A percentile compares a stretch with the other conserved stretches of the same genome.
Conservation (phyloP, 2,329 filamentous ascomycete genomes). For the Colletotrichum theobromicola region DNA sequence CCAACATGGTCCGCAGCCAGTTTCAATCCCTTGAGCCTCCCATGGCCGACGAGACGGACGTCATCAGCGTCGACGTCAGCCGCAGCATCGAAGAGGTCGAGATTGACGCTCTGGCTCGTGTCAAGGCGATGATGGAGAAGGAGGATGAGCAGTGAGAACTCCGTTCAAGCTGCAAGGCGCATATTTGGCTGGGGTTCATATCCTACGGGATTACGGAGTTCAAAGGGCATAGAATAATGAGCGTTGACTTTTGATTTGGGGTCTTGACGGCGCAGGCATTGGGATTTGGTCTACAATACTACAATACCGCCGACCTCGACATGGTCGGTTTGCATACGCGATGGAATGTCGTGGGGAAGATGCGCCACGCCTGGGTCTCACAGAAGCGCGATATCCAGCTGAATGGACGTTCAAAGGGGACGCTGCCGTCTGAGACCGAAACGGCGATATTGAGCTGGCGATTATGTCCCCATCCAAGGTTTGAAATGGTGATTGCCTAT, state of each 20-base stretch:
- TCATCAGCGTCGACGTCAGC: slow-evolving; percentile 74
- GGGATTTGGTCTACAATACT: slow-evolving; percentile 9
- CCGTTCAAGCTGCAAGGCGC: background rate
- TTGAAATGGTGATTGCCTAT: background rate
- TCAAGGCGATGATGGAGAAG: slow-evolving; percentile 57
- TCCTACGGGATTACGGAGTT: slow-evolving; percentile 20
- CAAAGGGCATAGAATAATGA: slow-evolving; percentile 14
- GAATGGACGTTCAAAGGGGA: background rate
- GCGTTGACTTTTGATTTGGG: slow-evolving; percentile 8
- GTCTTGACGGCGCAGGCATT: slow-evolving; percentile 17
- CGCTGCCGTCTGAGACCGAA: background rate
- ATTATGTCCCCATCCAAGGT: background rate
- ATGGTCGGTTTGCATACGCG: slow-evolving; percentile 1
- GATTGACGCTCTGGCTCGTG: slow-evolving; percentile 61
- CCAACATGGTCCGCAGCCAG: slow-evolving; percentile 93
- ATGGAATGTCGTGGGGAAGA: background rate
- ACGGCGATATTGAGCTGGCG: background rate
- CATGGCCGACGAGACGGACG: slow-evolving; percentile 70
- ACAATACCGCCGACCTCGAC: slow-evolving; percentile 4
- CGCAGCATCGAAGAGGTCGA: slow-evolving; percentile 63
- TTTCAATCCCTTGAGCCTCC: slow-evolving; percentile 88
- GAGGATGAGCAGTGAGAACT: background rate
- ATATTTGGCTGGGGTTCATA: slow-evolving; percentile 2
- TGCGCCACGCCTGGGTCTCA: background rate
- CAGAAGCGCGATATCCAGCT: background rate